Base-by-base conservation (phyloP, 2,329 filamentous ascomycete species). In the Cladobotryum protrusum region DNA sequence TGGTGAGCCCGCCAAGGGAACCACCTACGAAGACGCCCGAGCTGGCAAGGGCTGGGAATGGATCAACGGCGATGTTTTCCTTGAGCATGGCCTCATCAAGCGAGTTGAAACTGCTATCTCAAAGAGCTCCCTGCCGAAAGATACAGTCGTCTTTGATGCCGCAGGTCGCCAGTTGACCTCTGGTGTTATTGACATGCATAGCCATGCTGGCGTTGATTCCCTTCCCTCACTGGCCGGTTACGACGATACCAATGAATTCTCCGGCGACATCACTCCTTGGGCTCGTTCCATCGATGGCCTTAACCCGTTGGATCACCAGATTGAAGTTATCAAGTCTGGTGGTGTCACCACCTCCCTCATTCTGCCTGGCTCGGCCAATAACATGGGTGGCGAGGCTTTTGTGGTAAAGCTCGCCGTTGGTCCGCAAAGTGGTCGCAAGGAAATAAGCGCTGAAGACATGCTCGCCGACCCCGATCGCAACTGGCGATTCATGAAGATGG, bases 401-500 rank as follows among this genome's bases (percentile, higher is more conserved):
- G 75, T 83, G 4, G 76, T 88, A 63, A 88, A 87, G 67, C 81
- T 83, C 53, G 79, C 83, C 9, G 77, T 85, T 11, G 82, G 82
- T 17, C 73, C 72, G 49, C 57, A 70, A 0, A 77, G 85, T 55
- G 81, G 83, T 3, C 76, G 83, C 18, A 68, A 73, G 14, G 83
- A 87, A 62, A 76, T 83, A 40, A 85, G 82, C 47, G 80, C 78
- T 2, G 67, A 72, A 19, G 79, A 85, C 56, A 74, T 87, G 70
- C 71, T 87, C 9, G 83, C 84, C 1, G 81, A 86, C 46, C 83
- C 83, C 1, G 82, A 84, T 39, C 72, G 73, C 18, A 78, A 71
- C 52, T 85, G 82, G 78, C 74, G 85, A 17, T 87, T 85, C 63
- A 85, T 88, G 74, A 87, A 88, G 69, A 87, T 87, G 83, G 85